Evolutionary conservation across 192 early-diverging fungal genomes (phyloP).

Genomic region (Glomus cerebriforme): DNA sequence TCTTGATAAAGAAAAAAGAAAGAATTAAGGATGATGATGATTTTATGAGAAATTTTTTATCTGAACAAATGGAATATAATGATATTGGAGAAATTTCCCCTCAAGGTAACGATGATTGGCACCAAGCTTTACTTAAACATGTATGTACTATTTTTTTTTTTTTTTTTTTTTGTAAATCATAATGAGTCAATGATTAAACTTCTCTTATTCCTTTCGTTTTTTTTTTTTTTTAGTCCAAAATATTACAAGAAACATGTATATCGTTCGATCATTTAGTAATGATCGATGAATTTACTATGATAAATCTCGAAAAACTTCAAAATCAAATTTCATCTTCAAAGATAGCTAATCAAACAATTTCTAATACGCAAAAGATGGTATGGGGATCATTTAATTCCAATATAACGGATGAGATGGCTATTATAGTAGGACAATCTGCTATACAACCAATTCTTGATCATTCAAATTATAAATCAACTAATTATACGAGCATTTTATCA

Average conservation of each 20-base stretch:
- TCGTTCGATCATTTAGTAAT: slow-evolving; percentile 49
- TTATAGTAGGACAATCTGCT: background rate
- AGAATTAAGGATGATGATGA: background rate
- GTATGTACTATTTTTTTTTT: slow-evolving; percentile 29
- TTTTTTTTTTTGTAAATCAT: slow-evolving; percentile 6
- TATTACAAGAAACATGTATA: slow-evolving; percentile 10
- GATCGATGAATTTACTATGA: slow-evolving; percentile 39
- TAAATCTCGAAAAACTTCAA: slow-evolving; percentile 38
- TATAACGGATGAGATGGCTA: background rate
- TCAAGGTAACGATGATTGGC: slow-evolving; percentile 20
- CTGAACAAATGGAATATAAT: slow-evolving; percentile 57
- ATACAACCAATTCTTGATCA: background rate
- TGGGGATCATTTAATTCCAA: background rate
- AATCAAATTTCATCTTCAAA: slow-evolving; percentile 18
- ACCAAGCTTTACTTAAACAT: slow-evolving; percentile 29
- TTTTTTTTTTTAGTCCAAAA: background rate
- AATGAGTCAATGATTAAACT: background rate
- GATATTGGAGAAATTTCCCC: slow-evolving; percentile 39
- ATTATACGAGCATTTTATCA: background rate
- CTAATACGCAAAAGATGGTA: background rate
- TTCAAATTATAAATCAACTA: background rate
- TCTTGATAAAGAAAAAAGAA: slow-evolving; percentile 40
- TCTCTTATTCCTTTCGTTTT: background rate
- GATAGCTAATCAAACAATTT: slow-evolving; percentile 15
- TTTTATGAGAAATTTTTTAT: slow-evolving; percentile 37